Percentiles rank a stretch among this genome's conserved stretches.
phyloP scores from a whole-genome alignment of 805 yeast genomes.

The Sporopachydermia quercuum region DNA sequence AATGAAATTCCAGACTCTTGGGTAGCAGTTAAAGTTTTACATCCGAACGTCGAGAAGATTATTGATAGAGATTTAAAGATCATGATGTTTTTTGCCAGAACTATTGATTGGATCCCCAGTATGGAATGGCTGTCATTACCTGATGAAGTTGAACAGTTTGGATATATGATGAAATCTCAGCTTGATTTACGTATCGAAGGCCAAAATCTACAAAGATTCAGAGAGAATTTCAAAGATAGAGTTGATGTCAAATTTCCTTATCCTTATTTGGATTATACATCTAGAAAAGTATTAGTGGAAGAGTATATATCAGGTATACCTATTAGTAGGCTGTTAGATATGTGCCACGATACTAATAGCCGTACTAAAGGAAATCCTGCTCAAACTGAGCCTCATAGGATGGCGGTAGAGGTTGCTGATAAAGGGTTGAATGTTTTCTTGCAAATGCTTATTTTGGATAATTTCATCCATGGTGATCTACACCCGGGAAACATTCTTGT shows the following conservation, averaged over 20 bases:
- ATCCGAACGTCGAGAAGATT: constrained; percentile 64
- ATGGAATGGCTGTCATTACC: constrained; percentile 98
- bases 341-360: constrained; percentile 24
- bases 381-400: constrained; percentile 14
- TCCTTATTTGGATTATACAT: constrained; percentile 50
- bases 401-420: constrained; percentile 46
- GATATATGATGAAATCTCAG: constrained; percentile 74
- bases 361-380: constrained; percentile 8
- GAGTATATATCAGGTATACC: constrained; percentile 76
- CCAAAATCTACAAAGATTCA: constrained; percentile 57
- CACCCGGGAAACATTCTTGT: constrained; percentile 94
- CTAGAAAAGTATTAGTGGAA: constrained; percentile 67
- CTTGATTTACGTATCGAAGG: constrained; percentile 86
- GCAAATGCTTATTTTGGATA: constrained; percentile 84
- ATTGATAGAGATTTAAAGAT: constrained; percentile 72
- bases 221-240: constrained; percentile 44
- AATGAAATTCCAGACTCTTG: constrained; percentile 26
- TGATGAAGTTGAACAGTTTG: constrained; percentile 82
- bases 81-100: constrained; percentile 65
- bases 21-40: constrained; percentile 87
- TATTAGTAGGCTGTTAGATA: constrained; percentile 50
- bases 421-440: constrained; percentile 82
- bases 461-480: constrained; percentile 90
- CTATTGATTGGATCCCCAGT: constrained; percentile 65
- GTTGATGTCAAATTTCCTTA: constrained; percentile 66